Conservation (phyloP, 2,329 filamentous ascomycete genomes). For the Arthrinium phaeospermum region DNA sequence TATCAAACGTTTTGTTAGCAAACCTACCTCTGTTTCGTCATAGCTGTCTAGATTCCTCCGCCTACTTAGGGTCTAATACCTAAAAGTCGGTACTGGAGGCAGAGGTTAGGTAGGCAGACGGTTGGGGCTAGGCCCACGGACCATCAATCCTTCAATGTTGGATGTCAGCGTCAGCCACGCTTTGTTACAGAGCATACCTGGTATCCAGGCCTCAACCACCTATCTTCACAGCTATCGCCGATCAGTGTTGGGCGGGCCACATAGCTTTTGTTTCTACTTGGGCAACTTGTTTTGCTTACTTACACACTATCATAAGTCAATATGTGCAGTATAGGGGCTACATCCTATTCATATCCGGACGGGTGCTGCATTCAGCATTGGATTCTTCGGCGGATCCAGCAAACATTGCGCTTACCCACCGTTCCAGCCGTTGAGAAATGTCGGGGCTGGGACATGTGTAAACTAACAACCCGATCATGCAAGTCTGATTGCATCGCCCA, state of each 20-base stretch:
- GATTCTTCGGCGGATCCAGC: conserved; percentile 1
- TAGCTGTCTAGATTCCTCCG: not conserved
- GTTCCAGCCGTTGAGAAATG: not conserved
- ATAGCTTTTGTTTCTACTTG: too few species aligned
- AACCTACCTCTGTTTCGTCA: conserved; percentile 11
- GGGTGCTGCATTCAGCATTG: not conserved
- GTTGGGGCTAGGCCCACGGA: too few species aligned
- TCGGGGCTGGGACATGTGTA: conserved; percentile 9
- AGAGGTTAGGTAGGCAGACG: too few species aligned
- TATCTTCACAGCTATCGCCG: too few species aligned
- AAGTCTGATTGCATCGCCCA: not conserved
- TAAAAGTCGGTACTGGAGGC: too few species aligned
- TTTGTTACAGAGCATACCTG: too few species aligned
- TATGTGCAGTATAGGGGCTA: not conserved
- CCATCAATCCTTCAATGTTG: too few species aligned
- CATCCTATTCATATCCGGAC: not conserved
- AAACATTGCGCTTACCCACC: conserved; percentile 5
- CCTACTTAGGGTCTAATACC: not conserved
- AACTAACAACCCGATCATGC: conserved; percentile 5
- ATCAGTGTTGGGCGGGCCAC: too few species aligned
- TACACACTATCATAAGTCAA: not conserved
- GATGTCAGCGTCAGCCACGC: too few species aligned
- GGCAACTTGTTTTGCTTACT: too few species aligned
- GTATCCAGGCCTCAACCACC: too few species aligned
- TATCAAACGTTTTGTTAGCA: not conserved